Evolutionary conservation across 2,329 filamentous ascomycete genomes (phyloP), one percentile per base, ranked within the genome.

Genomic region (Trichophyton verrucosum): DNA sequence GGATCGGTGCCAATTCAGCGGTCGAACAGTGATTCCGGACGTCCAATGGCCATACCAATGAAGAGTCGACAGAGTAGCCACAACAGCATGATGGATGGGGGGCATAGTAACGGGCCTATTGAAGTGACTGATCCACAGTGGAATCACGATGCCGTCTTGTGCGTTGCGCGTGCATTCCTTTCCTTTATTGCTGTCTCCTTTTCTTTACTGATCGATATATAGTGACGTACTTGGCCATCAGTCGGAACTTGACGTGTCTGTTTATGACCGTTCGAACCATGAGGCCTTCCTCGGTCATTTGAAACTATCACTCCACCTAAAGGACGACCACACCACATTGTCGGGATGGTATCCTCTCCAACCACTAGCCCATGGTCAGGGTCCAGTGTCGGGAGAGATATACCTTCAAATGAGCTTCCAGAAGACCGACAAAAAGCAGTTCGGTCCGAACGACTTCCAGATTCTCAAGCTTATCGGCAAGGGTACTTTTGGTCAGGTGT

Each of bases 401-500:
- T 89, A 89, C 66, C 83, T 99, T 53, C 87, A 91, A 67, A 86
- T 95, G 61, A 81, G 83, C 20, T 99, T 94, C 73, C 89, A 96
- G 69, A 86, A 86, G 70, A 86, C 87, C 1, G 91, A 95, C 64
- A 92, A 89, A 78, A 95, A 86, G 73, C 89, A 94, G 65, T 95
- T 92, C 69, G 94, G 94, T 1, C 94, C 94, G 1, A 90, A 90
- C 66, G 94, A 99, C 72, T 99, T 99, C 74, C 86, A 95, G 68
- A 95, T 99, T 59, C 77, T 99, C 64, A 94, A 95, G 73, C 83
- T 99, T 61, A 97, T 99, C 66, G 94, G 94, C 64, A 97, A 97
- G 76, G 94, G 94, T 60, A 99, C 94, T 0, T 99, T 99, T 72
- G 94, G 94, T 0, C 94, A 99, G 73, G 94, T 99, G 1, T 99